Base-by-base conservation (phyloP, 1,139 yeast genomes). In the Kazachstania sp. region DNA sequence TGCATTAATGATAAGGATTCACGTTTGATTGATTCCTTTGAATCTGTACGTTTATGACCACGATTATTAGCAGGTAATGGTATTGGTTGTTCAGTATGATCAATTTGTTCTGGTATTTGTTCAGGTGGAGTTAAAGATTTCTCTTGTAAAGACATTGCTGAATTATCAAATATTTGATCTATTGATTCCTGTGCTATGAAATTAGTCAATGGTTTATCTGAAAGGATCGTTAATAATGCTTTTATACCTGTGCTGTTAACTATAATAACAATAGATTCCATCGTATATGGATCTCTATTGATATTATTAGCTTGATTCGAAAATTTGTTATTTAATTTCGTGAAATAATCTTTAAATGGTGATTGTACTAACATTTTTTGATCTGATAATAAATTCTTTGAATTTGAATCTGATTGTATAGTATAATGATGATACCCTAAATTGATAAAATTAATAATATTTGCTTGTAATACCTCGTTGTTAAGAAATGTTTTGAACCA, bases 201-300 rank as follows among this genome's bases (percentile, higher is more conserved):
- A 36, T 58, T 55, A 7, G 64, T 56, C 40, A 64, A 47, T 1
- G 68, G 66, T 43, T 58, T 57, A 48, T 64, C 68, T 1, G 65
- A 60, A 29, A 64, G 44, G 12, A 64, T 59, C 1, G 68, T 64
- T 43, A 64, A 48, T 41, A 64, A 51, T 4, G 68, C 68, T 46
- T 59, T 63, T 11, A 64, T 61, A 19, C 68, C 68, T 2, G 66
- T 63, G 44, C 55, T 57, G 44, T 64, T 63, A 12, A 67, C 61
- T 3, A 64, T 53, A 2, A 64, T 56, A 16, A 60, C 52, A 3
- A 64, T 60, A 4, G 66, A 55, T 20, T 60, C 64, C n/a, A 56
- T 36, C 8, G 40, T 39, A 11, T 46, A 16, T 45, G 37, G 15
- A 15, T 32, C 19, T 8, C 15, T 31, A 16, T 39, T 32, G 7